These are phyloP conservation scores for Quercus mongolica DNA, from an alignment of 306 rosid genomes.

Conservation along the genomic window DNA sequence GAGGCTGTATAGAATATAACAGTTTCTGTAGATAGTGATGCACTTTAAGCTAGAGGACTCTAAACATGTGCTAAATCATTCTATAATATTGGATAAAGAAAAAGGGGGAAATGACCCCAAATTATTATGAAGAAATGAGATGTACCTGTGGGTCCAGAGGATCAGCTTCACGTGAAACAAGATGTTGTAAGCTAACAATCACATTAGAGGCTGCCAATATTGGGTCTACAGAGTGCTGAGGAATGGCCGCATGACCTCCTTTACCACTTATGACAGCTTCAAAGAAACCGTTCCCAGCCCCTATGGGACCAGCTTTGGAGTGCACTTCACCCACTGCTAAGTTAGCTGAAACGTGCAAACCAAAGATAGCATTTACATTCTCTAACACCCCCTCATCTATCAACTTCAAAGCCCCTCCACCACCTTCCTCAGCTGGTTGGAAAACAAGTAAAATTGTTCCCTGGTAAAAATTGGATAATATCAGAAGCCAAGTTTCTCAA, in stretches of 20 bases:
- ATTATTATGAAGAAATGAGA: neutral
- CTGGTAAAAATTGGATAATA: constrained; percentile 25
- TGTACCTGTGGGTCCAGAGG: constrained; percentile 78
- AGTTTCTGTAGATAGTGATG: neutral
- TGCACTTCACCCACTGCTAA: constrained; percentile 58
- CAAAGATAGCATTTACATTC: constrained; percentile 78
- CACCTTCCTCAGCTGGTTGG: constrained; percentile 98
- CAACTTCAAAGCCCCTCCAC: constrained; percentile 69
- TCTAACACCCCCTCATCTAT: constrained; percentile 58
- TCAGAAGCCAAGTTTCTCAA: neutral
- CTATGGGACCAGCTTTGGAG: constrained; percentile 56
- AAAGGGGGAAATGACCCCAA: neutral
- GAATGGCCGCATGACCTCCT: constrained; percentile 95
- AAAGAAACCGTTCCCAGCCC: constrained; percentile 74
- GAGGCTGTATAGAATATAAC: neutral
- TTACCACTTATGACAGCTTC: constrained; percentile 78
- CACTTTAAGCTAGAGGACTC: neutral
- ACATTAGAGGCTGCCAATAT: constrained; percentile 84
- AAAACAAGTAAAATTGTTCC: constrained; percentile 88
- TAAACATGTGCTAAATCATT: neutral
- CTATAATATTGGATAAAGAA: neutral
- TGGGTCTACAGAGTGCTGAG: constrained; percentile 80
- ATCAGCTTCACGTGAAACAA: constrained; percentile 89
- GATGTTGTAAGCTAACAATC: constrained; percentile 75
- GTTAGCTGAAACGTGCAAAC: constrained; percentile 49